Percentiles rank a stretch among this genome's conserved stretches.
These are phyloP conservation scores for Candida vaughaniae DNA, from an alignment of 805 yeast species.

Conservation along the genomic window DNA sequence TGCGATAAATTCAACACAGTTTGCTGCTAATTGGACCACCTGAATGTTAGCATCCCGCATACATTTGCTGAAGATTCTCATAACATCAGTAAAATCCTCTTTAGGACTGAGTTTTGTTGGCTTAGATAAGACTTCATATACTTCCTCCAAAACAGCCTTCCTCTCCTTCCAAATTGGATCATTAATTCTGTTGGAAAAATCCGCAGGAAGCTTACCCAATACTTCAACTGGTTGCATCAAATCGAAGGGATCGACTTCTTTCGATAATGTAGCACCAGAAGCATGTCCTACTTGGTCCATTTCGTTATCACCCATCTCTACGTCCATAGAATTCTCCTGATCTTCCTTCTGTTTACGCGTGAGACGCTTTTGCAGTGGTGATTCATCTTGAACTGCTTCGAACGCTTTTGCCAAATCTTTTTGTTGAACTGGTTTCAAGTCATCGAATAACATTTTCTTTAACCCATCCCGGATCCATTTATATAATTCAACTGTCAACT, in stretches of 20 bases:
- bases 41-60: slow-evolving; percentile 87
- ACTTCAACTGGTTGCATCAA: slow-evolving; percentile 70
- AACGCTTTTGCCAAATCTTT: slow-evolving; percentile 75
- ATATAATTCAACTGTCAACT: slow-evolving; percentile 65
- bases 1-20: slow-evolving; percentile 58
- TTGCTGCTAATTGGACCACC: slow-evolving; percentile 78
- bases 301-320: slow-evolving; percentile 30
- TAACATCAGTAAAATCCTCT: slow-evolving; percentile 66
- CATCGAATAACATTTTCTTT: slow-evolving; percentile 58
- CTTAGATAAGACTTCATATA: slow-evolving; percentile 46
- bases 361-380: slow-evolving; percentile 53
- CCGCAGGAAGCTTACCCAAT: slow-evolving; percentile 61
- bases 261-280: slow-evolving; percentile 1
- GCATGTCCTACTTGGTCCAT: slow-evolving; percentile 22
- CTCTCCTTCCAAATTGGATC: slow-evolving; percentile 90
- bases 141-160: slow-evolving; percentile 76
- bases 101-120: slow-evolving; percentile 49
- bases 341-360: slow-evolving; percentile 42
- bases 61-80: slow-evolving; percentile 64
- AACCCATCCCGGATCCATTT: slow-evolving; percentile 71
- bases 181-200: slow-evolving; percentile 51
- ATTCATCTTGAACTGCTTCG: slow-evolving; percentile 42
- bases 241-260: slow-evolving; percentile 62
- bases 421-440: slow-evolving; percentile 88
- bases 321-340: slow-evolving; percentile 6